Evolutionary conservation across 345 rosid species (phyloP), one percentile per base, ranked within the genome.

Genomic region (Arabidopsis arenosa): DNA sequence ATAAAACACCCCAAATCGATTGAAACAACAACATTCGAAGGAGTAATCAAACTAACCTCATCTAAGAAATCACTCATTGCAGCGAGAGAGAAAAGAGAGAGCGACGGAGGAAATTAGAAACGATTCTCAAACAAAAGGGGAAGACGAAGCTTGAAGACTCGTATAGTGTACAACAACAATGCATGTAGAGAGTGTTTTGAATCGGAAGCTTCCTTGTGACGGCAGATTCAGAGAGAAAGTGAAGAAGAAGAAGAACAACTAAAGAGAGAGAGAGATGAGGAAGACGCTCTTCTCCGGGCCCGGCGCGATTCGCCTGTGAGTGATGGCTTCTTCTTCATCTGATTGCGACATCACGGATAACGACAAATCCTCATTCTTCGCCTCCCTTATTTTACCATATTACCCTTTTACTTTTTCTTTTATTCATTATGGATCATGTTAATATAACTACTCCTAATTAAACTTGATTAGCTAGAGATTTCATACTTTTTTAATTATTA

Each of bases 281-380:
- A 53, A 53, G 36, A 18, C 33, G 60, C 53, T 75, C 51, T 52
- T 53, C 53, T 52, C 63, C 32, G 64, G 57, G 65, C 41, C 76
- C 73, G 73, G 68, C 65, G 80, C 72, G 80, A 80, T 82, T 79
- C 47, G 82, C 72, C 87, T 79, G 76, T 73, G 72, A 81, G 62
- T 60, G 32, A 28, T 18, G 13, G 30, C 30, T 51, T 43, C 15
- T 14, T 61, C 52, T 47, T 63, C 49, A 63, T 54, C 53, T 74
- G 87, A 80, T 59, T 64, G 73, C 72, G 83, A 83, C 83, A 54
- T 63, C 47, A 30, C 12, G 5, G 63, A 76, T 79, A 59, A 59
- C 68, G 77, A 82, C 83, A 73, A 64, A 23, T 71, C 65, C 76
- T 65, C 5, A 30, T 40, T 61, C 73, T 72, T 10, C 56, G 47